A percentile compares a stretch with the other conserved stretches of the same genome.
Evolutionary conservation across 345 rosid species (phyloP).

Genomic region (Sonneratia caseolaris): DNA sequence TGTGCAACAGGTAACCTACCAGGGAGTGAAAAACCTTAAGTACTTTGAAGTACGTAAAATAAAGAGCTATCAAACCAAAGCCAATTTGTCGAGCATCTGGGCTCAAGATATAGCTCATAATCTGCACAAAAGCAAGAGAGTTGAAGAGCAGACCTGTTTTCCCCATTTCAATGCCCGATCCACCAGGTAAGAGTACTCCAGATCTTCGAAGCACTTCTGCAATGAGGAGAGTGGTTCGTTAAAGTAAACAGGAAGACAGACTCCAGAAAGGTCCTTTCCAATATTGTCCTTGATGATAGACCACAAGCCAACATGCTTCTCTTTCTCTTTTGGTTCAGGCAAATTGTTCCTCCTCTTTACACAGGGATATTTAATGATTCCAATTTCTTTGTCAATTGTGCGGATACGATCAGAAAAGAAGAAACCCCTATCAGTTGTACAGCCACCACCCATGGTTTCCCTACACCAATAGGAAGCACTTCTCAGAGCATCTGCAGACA

Average conservation of each 20-base stretch:
- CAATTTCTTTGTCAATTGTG: slow-evolving; percentile 37
- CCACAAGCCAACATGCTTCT: slow-evolving; percentile 94
- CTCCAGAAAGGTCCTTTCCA: slow-evolving; percentile 97
- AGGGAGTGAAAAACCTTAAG: neutral
- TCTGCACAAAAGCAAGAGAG: slow-evolving; percentile 22
- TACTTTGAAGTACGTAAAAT: neutral
- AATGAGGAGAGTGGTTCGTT: slow-evolving; percentile 95
- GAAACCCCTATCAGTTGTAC: slow-evolving; percentile 46
- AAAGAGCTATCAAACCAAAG: neutral
- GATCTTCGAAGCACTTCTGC: slow-evolving; percentile 98
- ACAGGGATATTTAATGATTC: slow-evolving; percentile 55
- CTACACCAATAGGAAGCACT: slow-evolving; percentile 84
- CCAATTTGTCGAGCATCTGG: neutral
- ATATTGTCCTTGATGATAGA: slow-evolving; percentile 96
- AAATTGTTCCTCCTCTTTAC: slow-evolving; percentile 81
- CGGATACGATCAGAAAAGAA: slow-evolving; percentile 45
- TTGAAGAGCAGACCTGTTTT: slow-evolving; percentile 68
- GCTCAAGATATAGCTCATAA: neutral
- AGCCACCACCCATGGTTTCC: slow-evolving; percentile 52
- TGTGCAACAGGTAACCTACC: neutral
- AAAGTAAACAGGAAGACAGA: slow-evolving; percentile 96
- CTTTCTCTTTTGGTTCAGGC: slow-evolving; percentile 97
- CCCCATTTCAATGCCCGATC: slow-evolving; percentile 93
- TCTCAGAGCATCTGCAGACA: slow-evolving; percentile 76
- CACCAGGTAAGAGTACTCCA: slow-evolving; percentile 87